phyloP scores from a whole-genome alignment of 495 filamentous ascomycete genomes.

The Tuber magnatum region DNA sequence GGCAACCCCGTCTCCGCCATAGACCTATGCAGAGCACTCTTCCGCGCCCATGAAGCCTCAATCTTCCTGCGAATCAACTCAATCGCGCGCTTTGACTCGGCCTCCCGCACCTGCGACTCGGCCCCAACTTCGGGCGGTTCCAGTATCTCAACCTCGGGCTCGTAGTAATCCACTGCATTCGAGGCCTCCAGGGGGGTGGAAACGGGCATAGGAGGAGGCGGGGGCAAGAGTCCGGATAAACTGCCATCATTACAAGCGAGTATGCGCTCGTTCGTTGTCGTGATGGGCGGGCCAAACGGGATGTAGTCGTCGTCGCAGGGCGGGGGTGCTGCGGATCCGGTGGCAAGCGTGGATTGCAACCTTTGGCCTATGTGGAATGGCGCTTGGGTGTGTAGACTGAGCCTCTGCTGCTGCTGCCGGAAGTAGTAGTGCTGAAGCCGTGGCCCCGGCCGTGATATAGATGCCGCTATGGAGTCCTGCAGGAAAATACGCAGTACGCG shows the following conservation, averaged over 20 bases:
- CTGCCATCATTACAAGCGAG: neutral
- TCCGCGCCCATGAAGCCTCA: neutral
- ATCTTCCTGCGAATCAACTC: neutral
- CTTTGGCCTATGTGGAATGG: neutral
- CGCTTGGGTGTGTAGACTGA: neutral
- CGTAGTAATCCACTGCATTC: neutral
- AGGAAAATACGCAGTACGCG: slow-evolving; percentile 24
- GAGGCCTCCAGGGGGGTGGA: neutral
- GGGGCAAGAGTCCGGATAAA: slow-evolving; percentile 11
- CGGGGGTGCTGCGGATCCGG: neutral
- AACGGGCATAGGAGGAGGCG: slow-evolving; percentile 12
- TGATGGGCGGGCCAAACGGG: slow-evolving; percentile 25
- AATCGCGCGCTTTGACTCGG: slow-evolving; percentile 1
- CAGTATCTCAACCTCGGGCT: slow-evolving; percentile 24
- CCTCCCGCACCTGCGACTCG: neutral
- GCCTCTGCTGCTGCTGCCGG: neutral
- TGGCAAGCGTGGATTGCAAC: slow-evolving; percentile 3
- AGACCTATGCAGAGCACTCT: neutral
- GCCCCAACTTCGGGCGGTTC: neutral
- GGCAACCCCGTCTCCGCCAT: neutral
- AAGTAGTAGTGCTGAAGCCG: neutral
- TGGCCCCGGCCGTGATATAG: neutral
- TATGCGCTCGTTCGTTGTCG: neutral
- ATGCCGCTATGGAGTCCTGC: slow-evolving; percentile 13
- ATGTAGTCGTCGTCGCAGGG: slow-evolving; percentile 38